A percentile compares a stretch with the other conserved stretches of the same genome.
phyloP scores from a whole-genome alignment of 2,329 filamentous ascomycete genomes.

The Fusarium goolgardi region DNA sequence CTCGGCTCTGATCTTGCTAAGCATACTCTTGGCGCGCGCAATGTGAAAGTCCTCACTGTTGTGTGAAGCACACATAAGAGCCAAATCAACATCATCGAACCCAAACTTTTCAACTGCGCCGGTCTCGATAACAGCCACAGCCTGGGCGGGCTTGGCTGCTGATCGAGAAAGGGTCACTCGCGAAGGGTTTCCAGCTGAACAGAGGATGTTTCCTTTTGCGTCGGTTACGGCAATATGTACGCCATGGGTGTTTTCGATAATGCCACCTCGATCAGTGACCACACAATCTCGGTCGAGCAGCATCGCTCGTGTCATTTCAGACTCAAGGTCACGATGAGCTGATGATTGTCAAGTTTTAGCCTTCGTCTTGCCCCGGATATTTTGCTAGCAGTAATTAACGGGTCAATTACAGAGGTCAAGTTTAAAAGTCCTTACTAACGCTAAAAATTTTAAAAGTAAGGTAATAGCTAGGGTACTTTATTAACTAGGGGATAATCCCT shows the following conservation, averaged over 20 bases:
- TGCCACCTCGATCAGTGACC: conserved; percentile 53
- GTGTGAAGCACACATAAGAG: conserved; percentile 61
- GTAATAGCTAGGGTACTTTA: too few relatives aligned
- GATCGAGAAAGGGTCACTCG: conserved; percentile 59
- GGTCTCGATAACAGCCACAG: conserved; percentile 58
- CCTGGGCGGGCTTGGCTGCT: conserved; percentile 59
- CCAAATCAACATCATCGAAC: conserved; percentile 57
- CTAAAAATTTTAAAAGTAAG: too few relatives aligned
- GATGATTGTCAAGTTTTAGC: background rate
- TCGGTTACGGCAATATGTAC: conserved; percentile 59
- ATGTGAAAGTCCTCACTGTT: conserved; percentile 58
- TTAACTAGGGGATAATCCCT: too few relatives aligned
- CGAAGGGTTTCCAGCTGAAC: conserved; percentile 54
- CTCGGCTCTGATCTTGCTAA: conserved; percentile 49
- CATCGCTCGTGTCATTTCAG: conserved; percentile 28
- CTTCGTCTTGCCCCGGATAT: background rate
- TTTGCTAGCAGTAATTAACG: background rate
- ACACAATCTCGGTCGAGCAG: conserved; percentile 47
- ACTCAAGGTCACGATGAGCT: background rate
- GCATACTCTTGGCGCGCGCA: conserved; percentile 52
- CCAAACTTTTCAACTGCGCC: conserved; percentile 52
- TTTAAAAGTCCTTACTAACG: too few relatives aligned
- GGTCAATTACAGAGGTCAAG: too few relatives aligned
- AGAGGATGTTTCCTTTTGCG: conserved; percentile 53
- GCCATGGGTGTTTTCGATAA: conserved; percentile 58